Percentiles rank a stretch among this genome's conserved stretches.
These are phyloP conservation scores for Plasmopara halstedii DNA, from an alignment of 352 stramenopile species.

Conservation along the genomic window DNA sequence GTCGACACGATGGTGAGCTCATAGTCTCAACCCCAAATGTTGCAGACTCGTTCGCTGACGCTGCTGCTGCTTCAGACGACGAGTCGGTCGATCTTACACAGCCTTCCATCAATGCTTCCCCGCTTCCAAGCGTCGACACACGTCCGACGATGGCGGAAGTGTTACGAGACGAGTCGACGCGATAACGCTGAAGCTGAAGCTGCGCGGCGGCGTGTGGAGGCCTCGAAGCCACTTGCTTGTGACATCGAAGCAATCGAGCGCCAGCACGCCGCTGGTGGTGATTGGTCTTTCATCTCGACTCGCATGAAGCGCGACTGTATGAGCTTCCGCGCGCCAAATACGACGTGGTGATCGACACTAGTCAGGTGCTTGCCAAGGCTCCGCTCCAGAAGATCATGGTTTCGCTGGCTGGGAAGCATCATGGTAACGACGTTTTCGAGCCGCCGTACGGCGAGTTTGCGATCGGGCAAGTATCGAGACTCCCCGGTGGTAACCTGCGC, in stretches of 20 bases:
- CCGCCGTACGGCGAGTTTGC: not conserved
- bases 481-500: not conserved
- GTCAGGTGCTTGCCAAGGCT: not conserved
- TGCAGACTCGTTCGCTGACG: too few relatives aligned
- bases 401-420: not conserved
- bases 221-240: not conserved
- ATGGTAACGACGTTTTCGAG: not conserved
- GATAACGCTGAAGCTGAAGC: not conserved
- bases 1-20: too few relatives aligned
- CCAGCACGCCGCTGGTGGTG: not conserved
- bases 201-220: not conserved
- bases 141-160: too few relatives aligned
- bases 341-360: not conserved
- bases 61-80: too few relatives aligned
- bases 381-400: not conserved
- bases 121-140: too few relatives aligned
- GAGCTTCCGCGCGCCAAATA: not conserved
- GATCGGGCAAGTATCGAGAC: not conserved
- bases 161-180: too few relatives aligned
- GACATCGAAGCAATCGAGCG: not conserved
- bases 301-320: not conserved
- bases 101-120: too few relatives aligned
- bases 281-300: not conserved
- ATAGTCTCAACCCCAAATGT: too few relatives aligned
- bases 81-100: too few relatives aligned